Evolutionary conservation across 768 basidiomycete species (phyloP).

Genomic region (Trametes meyenii): DNA sequence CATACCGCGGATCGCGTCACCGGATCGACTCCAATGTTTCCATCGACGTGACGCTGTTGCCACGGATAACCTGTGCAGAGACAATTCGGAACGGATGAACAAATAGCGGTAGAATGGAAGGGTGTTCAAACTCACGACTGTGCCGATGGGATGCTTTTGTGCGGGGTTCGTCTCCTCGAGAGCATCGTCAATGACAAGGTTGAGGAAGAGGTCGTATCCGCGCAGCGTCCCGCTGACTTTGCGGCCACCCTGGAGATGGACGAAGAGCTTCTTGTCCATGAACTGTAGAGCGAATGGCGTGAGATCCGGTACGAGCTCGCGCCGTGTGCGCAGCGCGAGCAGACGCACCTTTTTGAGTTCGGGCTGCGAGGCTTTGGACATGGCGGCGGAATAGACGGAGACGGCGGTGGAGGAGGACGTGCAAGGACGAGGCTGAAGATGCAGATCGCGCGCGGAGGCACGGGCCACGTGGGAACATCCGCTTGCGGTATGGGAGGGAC

Average conservation of each 20-base stretch:
- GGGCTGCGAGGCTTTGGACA: slow-evolving; percentile 96
- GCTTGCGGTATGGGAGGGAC: slow-evolving; percentile 10
- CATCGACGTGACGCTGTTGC: slow-evolving; percentile 96
- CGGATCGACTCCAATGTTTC: slow-evolving; percentile 77
- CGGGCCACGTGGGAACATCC: slow-evolving; percentile 20
- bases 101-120: neutral
- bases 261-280: slow-evolving; percentile 97
- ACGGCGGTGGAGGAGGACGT: neutral
- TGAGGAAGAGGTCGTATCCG: slow-evolving; percentile 98
- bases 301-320: slow-evolving; percentile 1
- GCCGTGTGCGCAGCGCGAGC: neutral
- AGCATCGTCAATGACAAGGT: slow-evolving; percentile 96
- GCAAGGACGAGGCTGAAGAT: neutral
- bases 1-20: slow-evolving; percentile 26
- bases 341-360: slow-evolving; percentile 98
- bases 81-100: neutral
- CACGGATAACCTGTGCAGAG: slow-evolving; percentile 80
- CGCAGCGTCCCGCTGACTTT: slow-evolving; percentile 94
- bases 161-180: slow-evolving; percentile 89
- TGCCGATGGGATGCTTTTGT: slow-evolving; percentile 89
- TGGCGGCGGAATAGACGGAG: slow-evolving; percentile 19
- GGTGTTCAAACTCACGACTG: slow-evolving; percentile 65
- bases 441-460: slow-evolving; percentile 5
- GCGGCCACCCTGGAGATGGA: slow-evolving; percentile 92
- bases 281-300: slow-evolving; percentile 56